Base-by-base conservation (phyloP, 768 basidiomycete genomes). In the Tulasnella calospora region DNA sequence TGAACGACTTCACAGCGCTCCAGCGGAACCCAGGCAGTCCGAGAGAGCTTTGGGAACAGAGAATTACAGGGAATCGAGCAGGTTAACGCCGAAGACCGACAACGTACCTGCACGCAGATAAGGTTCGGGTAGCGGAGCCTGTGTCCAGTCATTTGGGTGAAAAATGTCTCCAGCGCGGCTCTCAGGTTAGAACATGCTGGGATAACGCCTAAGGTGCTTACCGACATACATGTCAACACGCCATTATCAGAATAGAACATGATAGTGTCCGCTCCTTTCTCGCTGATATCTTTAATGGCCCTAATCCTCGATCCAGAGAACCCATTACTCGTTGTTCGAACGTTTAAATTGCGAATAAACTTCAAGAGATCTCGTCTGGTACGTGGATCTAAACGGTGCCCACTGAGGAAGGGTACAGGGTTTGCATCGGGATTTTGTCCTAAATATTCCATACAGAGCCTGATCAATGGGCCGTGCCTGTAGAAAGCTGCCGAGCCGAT, bases 401-500 rank as follows among this genome's bases (percentile, higher is more conserved):
- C 69, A 35, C 61, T 35, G 17, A 92, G 81, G 81, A 88, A 89
- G 3, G 89, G 89, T 4, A 90, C 83, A 3, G 44, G 74, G 35
- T 76, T 17, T n/a, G 23, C n/a, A 21, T 57, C 35, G 5, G 55
- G 74, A 13, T 6, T 17, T 33, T 23, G 12, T 17, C 74, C 74
- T 10, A 76, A 40, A 51, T 27, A 27, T n/a, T 76, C 74, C 27
- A 76, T 23, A 78, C 90, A 90, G 0, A 94, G 83, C 1, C 85
- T 83, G 74, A 92, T 84, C 1, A 94, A 85, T 0, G 86, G 82
- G 0, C 94, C 93, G 0, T 88, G 84, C 81, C 88, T 89, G 23
- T 71, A 83, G 90, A 94, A 92, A 33, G 90, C 87, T 0, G 90
- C 92, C 0, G 92, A 92, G 0, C 90, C 89, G 71, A 93, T 92